phyloP scores from a whole-genome alignment of 495 filamentous ascomycete genomes.

The Penicillium alfredii region DNA sequence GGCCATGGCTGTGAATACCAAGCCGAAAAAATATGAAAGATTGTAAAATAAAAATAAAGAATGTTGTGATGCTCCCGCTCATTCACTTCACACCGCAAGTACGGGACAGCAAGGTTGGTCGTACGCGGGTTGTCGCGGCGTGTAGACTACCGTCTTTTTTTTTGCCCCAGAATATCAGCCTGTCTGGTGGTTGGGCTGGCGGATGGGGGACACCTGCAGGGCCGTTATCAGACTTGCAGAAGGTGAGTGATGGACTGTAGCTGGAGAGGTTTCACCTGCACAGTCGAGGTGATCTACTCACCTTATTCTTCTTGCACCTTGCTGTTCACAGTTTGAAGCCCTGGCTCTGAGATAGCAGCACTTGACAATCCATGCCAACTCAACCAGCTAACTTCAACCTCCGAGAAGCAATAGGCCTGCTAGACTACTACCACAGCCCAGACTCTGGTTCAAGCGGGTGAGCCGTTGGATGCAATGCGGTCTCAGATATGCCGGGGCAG shows the following conservation, averaged over 20 bases:
- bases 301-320: constrained; percentile 4
- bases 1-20: constrained; percentile 9
- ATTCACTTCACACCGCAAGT: constrained; percentile 21
- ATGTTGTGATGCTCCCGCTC: not conserved
- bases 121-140: constrained; percentile 28
- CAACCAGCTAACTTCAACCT: too few species aligned
- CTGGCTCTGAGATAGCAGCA: too few species aligned
- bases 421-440: too few species aligned
- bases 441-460: too few species aligned
- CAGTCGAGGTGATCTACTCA: constrained; percentile 5
- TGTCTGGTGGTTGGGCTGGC: constrained; percentile 12
- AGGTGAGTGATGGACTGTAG: constrained; percentile 15
- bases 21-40: not conserved
- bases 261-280: constrained; percentile 27
- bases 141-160: constrained; percentile 22
- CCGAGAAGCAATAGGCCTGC: too few species aligned
- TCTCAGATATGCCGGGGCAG: constrained; percentile 19
- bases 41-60: not conserved
- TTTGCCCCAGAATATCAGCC: constrained; percentile 3
- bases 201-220: constrained; percentile 27
- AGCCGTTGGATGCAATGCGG: constrained; percentile 22
- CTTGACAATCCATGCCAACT: too few species aligned
- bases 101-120: constrained; percentile 11
- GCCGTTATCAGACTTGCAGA: constrained; percentile 4
- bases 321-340: too few species aligned